Percentiles rank a stretch among this genome's conserved stretches.
Conservation (phyloP, 176 grass and related monocot species). For the Triticum dicoccoides region DNA sequence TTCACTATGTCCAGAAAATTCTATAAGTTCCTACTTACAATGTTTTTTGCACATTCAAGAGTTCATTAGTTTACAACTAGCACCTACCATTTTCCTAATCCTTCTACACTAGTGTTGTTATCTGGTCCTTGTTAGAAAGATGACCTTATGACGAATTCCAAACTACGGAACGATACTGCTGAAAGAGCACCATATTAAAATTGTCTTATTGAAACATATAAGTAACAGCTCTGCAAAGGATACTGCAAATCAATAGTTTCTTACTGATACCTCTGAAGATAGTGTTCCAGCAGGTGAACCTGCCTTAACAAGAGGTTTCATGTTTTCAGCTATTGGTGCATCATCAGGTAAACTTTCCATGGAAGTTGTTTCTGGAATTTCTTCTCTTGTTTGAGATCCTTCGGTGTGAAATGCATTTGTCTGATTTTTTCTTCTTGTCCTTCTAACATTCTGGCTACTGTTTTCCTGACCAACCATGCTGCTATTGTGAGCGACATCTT, state of each 20-base stretch:
- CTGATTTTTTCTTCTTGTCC: neutral
- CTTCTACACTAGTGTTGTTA: neutral
- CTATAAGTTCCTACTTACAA: neutral
- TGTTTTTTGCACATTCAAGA: neutral
- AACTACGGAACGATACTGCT: neutral
- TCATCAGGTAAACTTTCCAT: neutral
- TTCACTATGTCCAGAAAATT: neutral
- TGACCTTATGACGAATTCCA: neutral
- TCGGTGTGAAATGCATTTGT: neutral
- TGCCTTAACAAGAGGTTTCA: conserved; percentile 8
- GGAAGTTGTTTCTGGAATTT: neutral
- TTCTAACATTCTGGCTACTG: conserved; percentile 7
- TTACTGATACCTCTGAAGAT: conserved; percentile 6
- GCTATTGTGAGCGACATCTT: conserved; percentile 9
- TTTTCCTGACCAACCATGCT: conserved; percentile 15
- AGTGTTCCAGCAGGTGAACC: neutral
- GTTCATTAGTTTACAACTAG: neutral
- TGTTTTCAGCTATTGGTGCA: conserved; percentile 3
- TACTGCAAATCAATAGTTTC: conserved; percentile 2
- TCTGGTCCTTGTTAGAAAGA: neutral
- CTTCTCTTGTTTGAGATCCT: conserved; percentile 28
- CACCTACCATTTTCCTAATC: neutral
- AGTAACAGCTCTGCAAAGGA: neutral
- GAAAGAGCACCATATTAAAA: neutral
- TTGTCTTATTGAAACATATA: neutral